phyloP scores from a whole-genome alignment of 2,329 filamentous ascomycete species.

The Parastagonospora nodorum region DNA sequence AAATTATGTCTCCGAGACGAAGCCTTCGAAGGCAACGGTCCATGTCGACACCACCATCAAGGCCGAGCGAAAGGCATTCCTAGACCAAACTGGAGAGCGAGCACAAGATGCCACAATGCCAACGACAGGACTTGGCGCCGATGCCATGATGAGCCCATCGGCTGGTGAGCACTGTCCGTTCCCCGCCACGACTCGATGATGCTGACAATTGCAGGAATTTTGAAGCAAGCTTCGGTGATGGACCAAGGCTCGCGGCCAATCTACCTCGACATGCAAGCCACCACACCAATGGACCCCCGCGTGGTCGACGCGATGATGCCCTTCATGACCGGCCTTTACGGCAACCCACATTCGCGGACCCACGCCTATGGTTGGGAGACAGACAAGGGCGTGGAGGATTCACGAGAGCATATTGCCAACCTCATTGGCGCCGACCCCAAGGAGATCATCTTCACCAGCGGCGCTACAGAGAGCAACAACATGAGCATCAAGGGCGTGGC shows the following conservation, averaged over 20 bases:
- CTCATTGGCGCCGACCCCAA: constrained; percentile 94
- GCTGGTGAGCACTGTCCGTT: constrained; percentile 57
- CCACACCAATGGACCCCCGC: constrained; percentile 90
- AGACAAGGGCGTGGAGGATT: constrained; percentile 89
- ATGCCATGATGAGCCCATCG: constrained; percentile 79
- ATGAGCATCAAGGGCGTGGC: constrained; percentile 99
- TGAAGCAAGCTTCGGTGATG: constrained; percentile 92
- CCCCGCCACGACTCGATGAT: constrained; percentile 3
- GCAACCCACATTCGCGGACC: constrained; percentile 95
- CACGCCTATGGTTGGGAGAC: constrained; percentile 99
- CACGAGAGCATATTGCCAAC: constrained; percentile 78
- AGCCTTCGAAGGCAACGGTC: constrained; percentile 78
- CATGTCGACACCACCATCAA: constrained; percentile 82
- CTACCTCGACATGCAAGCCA: constrained; percentile 98
- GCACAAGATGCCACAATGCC: constrained; percentile 65
- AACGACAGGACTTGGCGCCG: constrained; percentile 61
- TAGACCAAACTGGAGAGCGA: constrained; percentile 60
- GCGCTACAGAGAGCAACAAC: constrained; percentile 98
- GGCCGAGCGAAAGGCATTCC: constrained; percentile 81
- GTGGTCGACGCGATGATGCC: constrained; percentile 97
- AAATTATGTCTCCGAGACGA: constrained; percentile 83
- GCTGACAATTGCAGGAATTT: constrained; percentile 61
- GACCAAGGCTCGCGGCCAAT: constrained; percentile 92
- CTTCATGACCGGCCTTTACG: constrained; percentile 89
- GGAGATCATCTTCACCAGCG: constrained; percentile 98